Evolutionary conservation across 2,329 filamentous ascomycete species (phyloP), one percentile per base, ranked within the genome.

Genomic region (Pyrenochaeta sp.): DNA sequence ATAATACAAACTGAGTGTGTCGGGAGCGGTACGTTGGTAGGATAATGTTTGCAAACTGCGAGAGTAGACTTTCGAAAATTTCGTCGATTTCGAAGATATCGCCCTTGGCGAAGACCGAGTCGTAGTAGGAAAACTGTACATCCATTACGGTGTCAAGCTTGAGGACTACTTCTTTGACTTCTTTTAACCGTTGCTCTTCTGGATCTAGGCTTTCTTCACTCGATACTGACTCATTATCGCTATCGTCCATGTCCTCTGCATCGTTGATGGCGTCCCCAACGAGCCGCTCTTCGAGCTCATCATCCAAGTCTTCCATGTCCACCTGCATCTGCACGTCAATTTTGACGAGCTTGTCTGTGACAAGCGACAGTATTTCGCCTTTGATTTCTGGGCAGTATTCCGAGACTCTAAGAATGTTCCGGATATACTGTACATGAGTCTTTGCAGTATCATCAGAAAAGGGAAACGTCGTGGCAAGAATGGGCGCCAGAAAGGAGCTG

Each of bases 261-360:
- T 76, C 77, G 12, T 77, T 63, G 31, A 64, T 59, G n/a, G 86
- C 82, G 32, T 86, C 81, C 55, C 82, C 77, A 45, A 90, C 82
- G 15, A 94, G 85, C 47, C 87, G 86, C 20, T 92, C 87, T 49
- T 92, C 90, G 9, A 92, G 83, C 49, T 96, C 91, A 59, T 98
- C 94, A 58, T 97, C 94, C 56, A 97, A 80, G 65, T 98, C 93
- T 58, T 98, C 92, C 67, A 98, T 81, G 68, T 98, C 93, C 44
- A 93, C 85, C 76, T 97, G 94, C 75, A 98, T 95, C 72, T 97
- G 91, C 1, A 96, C 92, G 72, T 99, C 95, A 53, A 98, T 91
- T 76, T 95, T 95, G 68, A 98, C 91, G 7, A 98, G 83, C 58
- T 91, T 88, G 64, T 94, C 90, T 36, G 92, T 89, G 42, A 98